Evolutionary conservation across 129 eudicot genomes (phyloP).

Genomic region (Tagetes patula): DNA sequence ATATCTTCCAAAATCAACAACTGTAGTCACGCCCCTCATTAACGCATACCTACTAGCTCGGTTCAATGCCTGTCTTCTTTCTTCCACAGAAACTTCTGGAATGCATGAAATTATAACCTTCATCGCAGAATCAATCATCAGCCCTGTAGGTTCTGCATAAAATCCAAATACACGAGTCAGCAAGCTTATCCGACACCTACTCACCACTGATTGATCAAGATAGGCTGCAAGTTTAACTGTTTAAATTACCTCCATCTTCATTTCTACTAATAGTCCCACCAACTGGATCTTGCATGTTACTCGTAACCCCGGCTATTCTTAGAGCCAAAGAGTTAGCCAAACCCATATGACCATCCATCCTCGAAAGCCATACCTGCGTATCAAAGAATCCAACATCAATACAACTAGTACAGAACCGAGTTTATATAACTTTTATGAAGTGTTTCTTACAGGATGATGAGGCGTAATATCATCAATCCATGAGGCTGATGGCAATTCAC

Average conservation of each 20-base stretch:
- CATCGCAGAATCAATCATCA: slow-evolving; percentile 95
- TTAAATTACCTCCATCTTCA: slow-evolving; percentile 55
- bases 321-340: slow-evolving; percentile 86
- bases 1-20: slow-evolving; percentile 92
- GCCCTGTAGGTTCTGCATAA: slow-evolving; percentile 84
- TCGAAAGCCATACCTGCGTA: slow-evolving; percentile 85
- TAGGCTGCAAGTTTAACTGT: slow-evolving; percentile 1
- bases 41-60: slow-evolving; percentile 82
- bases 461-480: slow-evolving; percentile 91
- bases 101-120: slow-evolving; percentile 56
- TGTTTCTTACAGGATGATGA: slow-evolving; percentile 69
- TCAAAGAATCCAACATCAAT: neutral
- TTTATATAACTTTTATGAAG: neutral
- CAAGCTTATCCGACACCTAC: slow-evolving; percentile 21
- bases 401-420: neutral
- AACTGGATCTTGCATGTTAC: slow-evolving; percentile 59
- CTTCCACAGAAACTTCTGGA: slow-evolving; percentile 73
- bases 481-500: slow-evolving; percentile 76
- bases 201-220: neutral
- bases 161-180: slow-evolving; percentile 14
- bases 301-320: slow-evolving; percentile 64
- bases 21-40: slow-evolving; percentile 84
- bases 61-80: slow-evolving; percentile 76
- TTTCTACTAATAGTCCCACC: slow-evolving; percentile 73
- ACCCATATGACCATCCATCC: slow-evolving; percentile 99